Conservation (phyloP, 192 early-diverging fungal genomes). For the Coemansia sp. region DNA sequence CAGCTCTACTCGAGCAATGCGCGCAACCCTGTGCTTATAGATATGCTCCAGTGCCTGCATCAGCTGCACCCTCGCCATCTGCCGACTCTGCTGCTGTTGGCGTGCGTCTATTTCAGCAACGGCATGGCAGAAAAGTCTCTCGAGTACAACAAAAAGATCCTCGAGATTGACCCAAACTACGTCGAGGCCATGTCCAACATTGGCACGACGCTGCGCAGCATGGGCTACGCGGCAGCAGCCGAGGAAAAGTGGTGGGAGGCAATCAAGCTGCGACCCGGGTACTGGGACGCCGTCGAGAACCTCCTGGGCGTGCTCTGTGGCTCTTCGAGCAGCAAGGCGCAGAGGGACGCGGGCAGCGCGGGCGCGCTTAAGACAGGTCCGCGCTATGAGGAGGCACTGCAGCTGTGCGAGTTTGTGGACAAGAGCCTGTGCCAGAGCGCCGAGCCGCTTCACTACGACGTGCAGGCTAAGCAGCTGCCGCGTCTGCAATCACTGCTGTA, state of each 20-base stretch:
- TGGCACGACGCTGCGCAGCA: constrained; percentile 80
- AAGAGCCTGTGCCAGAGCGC: constrained; percentile 48
- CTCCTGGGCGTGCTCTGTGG: constrained; percentile 75
- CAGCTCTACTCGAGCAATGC: constrained; percentile 58
- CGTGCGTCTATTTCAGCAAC: constrained; percentile 82
- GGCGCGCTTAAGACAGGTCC: constrained; percentile 25
- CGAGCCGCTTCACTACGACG: constrained; percentile 28
- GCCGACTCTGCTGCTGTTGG: constrained; percentile 80
- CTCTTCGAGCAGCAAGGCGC: background rate
- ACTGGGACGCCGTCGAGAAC: constrained; percentile 91
- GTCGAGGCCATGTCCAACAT: constrained; percentile 91
- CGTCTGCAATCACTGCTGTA: constrained; percentile 82
- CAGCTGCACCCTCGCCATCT: constrained; percentile 63
- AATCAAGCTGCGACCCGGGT: constrained; percentile 77
- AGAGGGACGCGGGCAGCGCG: constrained; percentile 1
- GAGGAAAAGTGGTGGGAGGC: constrained; percentile 84
- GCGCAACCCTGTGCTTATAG: constrained; percentile 54
- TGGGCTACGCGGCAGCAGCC: constrained; percentile 68
- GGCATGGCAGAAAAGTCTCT: constrained; percentile 69
- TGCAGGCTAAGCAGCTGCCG: constrained; percentile 63
- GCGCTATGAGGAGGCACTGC: constrained; percentile 74
- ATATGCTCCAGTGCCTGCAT: constrained; percentile 55
- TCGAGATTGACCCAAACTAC: constrained; percentile 77
- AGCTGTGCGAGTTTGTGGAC: constrained; percentile 80
- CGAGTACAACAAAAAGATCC: constrained; percentile 77